Percentiles rank a stretch among this genome's conserved stretches.
Conservation (phyloP, 495 filamentous ascomycete genomes). For the Patellaria atrata region DNA sequence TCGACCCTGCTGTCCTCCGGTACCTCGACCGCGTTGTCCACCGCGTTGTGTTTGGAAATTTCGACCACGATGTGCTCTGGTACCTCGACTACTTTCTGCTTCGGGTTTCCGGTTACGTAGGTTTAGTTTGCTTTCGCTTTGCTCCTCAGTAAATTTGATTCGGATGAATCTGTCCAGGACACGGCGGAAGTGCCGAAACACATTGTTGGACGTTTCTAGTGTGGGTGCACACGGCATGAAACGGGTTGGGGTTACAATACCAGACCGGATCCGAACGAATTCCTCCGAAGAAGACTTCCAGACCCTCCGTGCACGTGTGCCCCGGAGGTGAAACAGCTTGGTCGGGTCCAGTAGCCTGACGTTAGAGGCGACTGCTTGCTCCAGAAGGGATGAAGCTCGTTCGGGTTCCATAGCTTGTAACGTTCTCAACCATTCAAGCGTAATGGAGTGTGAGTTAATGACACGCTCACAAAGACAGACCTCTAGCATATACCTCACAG, state of each 20-base stretch:
- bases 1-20: no score
- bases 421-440: slow-evolving; percentile 44
- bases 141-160: slow-evolving; percentile 81
- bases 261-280: slow-evolving; percentile 60
- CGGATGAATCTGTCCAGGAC: slow-evolving; percentile 75
- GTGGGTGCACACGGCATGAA: slow-evolving; percentile 63
- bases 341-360: slow-evolving; percentile 54
- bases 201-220: slow-evolving; percentile 76
- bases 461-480: slow-evolving; percentile 69
- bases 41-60: no score
- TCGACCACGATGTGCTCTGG: no score
- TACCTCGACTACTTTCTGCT: no score
- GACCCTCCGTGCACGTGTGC: slow-evolving; percentile 38
- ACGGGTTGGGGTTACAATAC: slow-evolving; percentile 67
- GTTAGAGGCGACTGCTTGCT: slow-evolving; percentile 46
- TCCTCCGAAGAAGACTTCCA: slow-evolving; percentile 61
- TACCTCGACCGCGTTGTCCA: no score
- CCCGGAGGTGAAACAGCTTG: slow-evolving; percentile 47
- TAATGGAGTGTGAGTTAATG: slow-evolving; percentile 69
- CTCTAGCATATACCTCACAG: slow-evolving; percentile 79
- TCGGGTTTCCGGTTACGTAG: no score
- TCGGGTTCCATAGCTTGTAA: slow-evolving; percentile 37
- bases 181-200: slow-evolving; percentile 56
- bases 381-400: slow-evolving; percentile 41
- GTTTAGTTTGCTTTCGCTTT: slow-evolving; percentile 44